phyloP scores from a whole-genome alignment of 768 basidiomycete species.

The Tricholoma flavovirens region DNA sequence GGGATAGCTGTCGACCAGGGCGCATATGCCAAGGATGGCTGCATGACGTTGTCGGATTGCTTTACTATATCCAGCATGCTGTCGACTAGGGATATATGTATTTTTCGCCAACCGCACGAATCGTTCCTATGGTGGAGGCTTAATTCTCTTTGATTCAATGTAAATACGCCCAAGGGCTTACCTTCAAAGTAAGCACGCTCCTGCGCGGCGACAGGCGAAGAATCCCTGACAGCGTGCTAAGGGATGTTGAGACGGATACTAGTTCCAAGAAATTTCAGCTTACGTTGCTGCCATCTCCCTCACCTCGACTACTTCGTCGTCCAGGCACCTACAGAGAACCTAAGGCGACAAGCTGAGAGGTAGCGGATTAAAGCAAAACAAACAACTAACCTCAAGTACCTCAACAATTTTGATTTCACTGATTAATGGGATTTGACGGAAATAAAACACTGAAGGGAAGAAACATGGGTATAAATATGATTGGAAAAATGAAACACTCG shows the following conservation, averaged over 20 bases:
- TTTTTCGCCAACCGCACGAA: conserved; percentile 71
- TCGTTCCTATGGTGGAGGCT: conserved; percentile 48
- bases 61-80: conserved; percentile 60
- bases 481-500: conserved; percentile 17
- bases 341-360: conserved; percentile 19
- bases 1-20: conserved; percentile 89
- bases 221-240: conserved; percentile 75
- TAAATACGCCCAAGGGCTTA: conserved; percentile 21
- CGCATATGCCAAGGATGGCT: conserved; percentile 90
- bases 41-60: conserved; percentile 80
- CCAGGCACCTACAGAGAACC: conserved; percentile 75
- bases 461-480: not conserved
- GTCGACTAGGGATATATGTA: conserved; percentile 58
- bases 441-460: conserved; percentile 62
- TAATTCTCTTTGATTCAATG: not conserved
- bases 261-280: conserved; percentile 20
- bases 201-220: conserved; percentile 75
- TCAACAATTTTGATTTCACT: conserved; percentile 68
- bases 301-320: conserved; percentile 86
- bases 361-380: not conserved
- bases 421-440: conserved; percentile 81
- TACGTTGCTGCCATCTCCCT: conserved; percentile 85
- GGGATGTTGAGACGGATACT: conserved; percentile 1
- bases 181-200: conserved; percentile 71
- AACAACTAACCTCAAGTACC: conserved; percentile 63